Conservation (phyloP, 495 filamentous ascomycete genomes). For the Echria macrotheca region DNA sequence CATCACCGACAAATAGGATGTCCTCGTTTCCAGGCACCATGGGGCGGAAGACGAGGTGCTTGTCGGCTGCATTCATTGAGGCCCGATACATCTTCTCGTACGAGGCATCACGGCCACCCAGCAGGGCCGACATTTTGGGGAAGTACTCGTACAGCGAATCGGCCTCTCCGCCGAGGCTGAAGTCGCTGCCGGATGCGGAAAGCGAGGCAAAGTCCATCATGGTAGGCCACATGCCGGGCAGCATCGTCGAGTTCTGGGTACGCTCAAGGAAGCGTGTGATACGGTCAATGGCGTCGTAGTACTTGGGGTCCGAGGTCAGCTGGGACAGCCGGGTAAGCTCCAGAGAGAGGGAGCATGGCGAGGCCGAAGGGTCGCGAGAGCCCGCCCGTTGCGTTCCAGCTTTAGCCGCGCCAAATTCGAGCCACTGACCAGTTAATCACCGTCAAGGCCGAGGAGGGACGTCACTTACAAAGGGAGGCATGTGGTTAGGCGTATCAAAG, state of each 20-base stretch:
- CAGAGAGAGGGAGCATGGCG: slow-evolving; percentile 47
- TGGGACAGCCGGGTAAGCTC: slow-evolving; percentile 82
- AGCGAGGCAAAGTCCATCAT: slow-evolving; percentile 25
- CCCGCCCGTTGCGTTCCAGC: slow-evolving; percentile 65
- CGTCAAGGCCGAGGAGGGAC: too few species aligned
- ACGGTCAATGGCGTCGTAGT: slow-evolving; percentile 76
- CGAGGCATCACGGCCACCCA: slow-evolving; percentile 26
- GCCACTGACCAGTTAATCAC: neutral
- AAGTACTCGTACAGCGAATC: slow-evolving; percentile 92
- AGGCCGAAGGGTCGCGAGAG: slow-evolving; percentile 49
- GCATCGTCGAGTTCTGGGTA: slow-evolving; percentile 56
- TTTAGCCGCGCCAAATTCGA: slow-evolving; percentile 75
- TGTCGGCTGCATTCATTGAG: slow-evolving; percentile 56
- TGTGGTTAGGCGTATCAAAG: slow-evolving; percentile 84
- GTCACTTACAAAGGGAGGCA: slow-evolving; percentile 56
- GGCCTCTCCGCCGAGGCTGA: slow-evolving; percentile 68
- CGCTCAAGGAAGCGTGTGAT: slow-evolving; percentile 67
- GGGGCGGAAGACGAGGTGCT: slow-evolving; percentile 62
- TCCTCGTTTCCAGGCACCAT: slow-evolving; percentile 54
- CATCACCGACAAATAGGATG: slow-evolving; percentile 57
- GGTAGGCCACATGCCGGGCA: slow-evolving; percentile 57
- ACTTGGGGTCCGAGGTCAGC: slow-evolving; percentile 71
- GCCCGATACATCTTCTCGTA: slow-evolving; percentile 37
- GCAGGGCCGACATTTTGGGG: slow-evolving; percentile 56
- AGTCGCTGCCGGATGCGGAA: slow-evolving; percentile 37